These are phyloP conservation scores for Albatrellus sp. DNA, from an alignment of 1,284 basidiomycete genomes.

Conservation along the genomic window DNA sequence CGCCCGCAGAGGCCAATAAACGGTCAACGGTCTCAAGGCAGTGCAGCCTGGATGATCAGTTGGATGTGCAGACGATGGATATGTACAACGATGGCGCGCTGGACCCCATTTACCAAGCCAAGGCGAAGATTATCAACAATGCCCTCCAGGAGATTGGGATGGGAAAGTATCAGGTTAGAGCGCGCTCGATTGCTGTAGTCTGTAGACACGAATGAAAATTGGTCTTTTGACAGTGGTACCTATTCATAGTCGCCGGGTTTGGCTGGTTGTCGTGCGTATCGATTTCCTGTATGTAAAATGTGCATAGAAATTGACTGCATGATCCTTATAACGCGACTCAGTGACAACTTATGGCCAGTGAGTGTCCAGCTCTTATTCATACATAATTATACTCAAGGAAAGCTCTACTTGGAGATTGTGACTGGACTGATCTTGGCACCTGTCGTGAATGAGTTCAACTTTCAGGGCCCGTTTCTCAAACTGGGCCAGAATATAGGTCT, in stretches of 20 bases:
- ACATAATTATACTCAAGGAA: background rate
- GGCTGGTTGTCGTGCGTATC: conserved; percentile 54
- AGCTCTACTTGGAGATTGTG: conserved; percentile 26
- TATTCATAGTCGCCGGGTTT: conserved; percentile 49
- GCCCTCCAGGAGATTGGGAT: conserved; percentile 64
- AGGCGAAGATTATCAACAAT: conserved; percentile 49
- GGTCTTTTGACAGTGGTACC: conserved; percentile 12
- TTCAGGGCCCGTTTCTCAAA: conserved; percentile 39
- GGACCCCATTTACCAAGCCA: conserved; percentile 53
- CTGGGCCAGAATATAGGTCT: conserved; percentile 47
- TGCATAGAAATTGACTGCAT: conserved; percentile 4
- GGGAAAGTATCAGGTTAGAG: conserved; percentile 52
- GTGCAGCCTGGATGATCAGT: no score
- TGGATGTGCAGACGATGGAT: conserved; percentile 20
- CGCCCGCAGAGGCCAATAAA: no score
- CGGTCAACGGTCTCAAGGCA: no score
- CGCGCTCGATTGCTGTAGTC: no score
- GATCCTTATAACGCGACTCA: conserved; percentile 17
- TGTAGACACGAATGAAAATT: no score
- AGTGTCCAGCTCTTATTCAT: conserved; percentile 11
- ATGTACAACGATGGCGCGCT: conserved; percentile 35
- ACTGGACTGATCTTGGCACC: conserved; percentile 44
- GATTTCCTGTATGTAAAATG: conserved; percentile 1
- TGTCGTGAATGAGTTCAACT: conserved; percentile 40
- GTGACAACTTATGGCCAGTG: conserved; percentile 58